Evolutionary conservation across 768 basidiomycete genomes (phyloP), one percentile per base, ranked within the genome.

Genomic region (Tulasnella calospora): DNA sequence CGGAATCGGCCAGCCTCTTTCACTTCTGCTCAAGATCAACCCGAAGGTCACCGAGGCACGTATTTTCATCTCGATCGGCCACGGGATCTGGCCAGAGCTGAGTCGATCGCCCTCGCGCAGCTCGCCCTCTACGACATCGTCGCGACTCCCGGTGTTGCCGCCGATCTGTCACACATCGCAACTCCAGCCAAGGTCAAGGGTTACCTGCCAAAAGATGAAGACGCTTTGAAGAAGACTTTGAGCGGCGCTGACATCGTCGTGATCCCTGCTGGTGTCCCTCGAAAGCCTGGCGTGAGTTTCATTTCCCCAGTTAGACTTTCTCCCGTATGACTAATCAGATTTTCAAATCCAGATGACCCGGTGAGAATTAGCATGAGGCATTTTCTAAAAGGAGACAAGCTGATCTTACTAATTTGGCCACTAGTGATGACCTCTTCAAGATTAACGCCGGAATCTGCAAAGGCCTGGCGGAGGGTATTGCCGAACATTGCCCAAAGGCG

Each of bases 391-490:
- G 30, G 13, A 30, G 27, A 1, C 12, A 33, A 6, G 27, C 67
- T 70, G 13, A 70, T 70, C 19, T 3, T 36, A 15, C n/a, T 36
- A 35, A 71, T 35, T 36, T 71, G 27, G 44, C 30, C 38, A 12
- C 46, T 82, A 96, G 95, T 85, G 96, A 98, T 84, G 95, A 98
- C 84, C 89, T 97, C 33, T 97, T 99, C 92, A 96, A 96, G 94
- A 98, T 96, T 88, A 99, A 99, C 86, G 98, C 95, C 78, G 95
- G 95, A 71, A 99, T 99, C 84, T 93, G 98, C 79, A 92, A 92
- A 82, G 94, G 95, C 82, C 90, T 99, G 79, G 97, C 96, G 21
- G 92, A 90, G 46, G 96, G 94, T 41, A 94, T 96, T 82, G 96
- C 97, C 21, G 90, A 89, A 21, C 83, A 86, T 72, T 90, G 90